Percentiles rank a stretch among this genome's conserved stretches.
Conservation (phyloP, 768 basidiomycete genomes). For the Tylopilus felleus region DNA sequence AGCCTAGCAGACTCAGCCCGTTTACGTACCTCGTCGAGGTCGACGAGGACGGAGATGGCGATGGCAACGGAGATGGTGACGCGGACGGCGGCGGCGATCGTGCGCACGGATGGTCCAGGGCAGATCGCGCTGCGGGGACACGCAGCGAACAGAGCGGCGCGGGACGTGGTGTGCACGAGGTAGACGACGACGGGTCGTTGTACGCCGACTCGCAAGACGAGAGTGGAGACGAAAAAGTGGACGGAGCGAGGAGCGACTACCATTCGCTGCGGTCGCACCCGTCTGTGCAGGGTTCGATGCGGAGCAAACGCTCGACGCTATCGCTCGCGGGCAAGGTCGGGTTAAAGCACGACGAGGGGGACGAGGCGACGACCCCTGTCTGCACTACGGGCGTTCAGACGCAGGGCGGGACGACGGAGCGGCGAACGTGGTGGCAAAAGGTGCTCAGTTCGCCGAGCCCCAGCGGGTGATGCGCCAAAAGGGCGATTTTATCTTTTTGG, state of each 20-base stretch:
- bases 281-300: slow-evolving; percentile 23
- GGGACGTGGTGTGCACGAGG: background rate
- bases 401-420: slow-evolving; percentile 12
- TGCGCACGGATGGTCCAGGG: slow-evolving; percentile 1
- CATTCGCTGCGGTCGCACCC: slow-evolving; percentile 28
- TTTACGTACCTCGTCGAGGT: slow-evolving; percentile 38
- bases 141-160: background rate
- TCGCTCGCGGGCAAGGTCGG: slow-evolving; percentile 16
- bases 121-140: too few relatives aligned
- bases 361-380: background rate
- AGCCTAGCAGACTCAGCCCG: slow-evolving; percentile 24
- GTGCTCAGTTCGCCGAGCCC: slow-evolving; percentile 21
- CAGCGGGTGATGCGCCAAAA: background rate
- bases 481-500: background rate
- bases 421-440: slow-evolving; percentile 32
- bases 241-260: slow-evolving; percentile 24
- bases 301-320: slow-evolving; percentile 16
- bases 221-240: background rate
- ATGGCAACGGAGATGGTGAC: slow-evolving; percentile 18
- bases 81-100: slow-evolving; percentile 4
- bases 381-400: slow-evolving; percentile 1
- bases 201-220: slow-evolving; percentile 23
- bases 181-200: slow-evolving; percentile 19
- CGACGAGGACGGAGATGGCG: slow-evolving; percentile 20
- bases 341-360: background rate